phyloP scores from a whole-genome alignment of 2,329 filamentous ascomycete genomes.

The Passalora sequoiae region DNA sequence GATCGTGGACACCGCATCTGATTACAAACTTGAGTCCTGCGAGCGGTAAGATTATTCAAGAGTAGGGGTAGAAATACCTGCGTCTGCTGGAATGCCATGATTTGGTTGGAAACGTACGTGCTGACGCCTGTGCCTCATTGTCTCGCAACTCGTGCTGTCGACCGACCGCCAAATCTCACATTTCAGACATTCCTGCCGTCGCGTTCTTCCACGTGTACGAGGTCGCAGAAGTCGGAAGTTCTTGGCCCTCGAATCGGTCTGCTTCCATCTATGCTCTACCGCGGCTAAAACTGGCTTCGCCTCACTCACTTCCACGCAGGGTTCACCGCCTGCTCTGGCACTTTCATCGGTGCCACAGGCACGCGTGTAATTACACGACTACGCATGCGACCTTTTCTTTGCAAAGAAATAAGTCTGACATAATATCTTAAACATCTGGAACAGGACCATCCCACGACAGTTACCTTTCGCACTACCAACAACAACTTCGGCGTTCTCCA shows the following conservation, averaged over 20 bases:
- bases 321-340: not conserved
- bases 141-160: no score
- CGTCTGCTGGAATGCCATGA: no score
- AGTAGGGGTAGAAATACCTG: no score
- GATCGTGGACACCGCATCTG: no score
- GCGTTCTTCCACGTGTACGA: conserved; percentile 1
- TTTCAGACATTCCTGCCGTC: no score
- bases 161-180: no score
- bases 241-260: not conserved
- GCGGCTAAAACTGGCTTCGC: not conserved
- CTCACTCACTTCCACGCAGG: not conserved
- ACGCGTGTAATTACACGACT: conserved; percentile 1
- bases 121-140: no score
- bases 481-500: not conserved
- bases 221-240: not conserved
- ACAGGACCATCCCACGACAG: not conserved
- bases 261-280: no score
- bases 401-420: not conserved
- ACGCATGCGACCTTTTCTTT: not conserved
- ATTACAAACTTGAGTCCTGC: conserved; percentile 9
- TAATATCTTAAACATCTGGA: not conserved
- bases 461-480: not conserved
- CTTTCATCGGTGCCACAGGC: conserved; percentile 1
- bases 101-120: no score
- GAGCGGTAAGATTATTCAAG: conserved; percentile 5